Base-by-base conservation (phyloP, 208 protist genomes). In the Trypanosoma cruzi region DNA sequence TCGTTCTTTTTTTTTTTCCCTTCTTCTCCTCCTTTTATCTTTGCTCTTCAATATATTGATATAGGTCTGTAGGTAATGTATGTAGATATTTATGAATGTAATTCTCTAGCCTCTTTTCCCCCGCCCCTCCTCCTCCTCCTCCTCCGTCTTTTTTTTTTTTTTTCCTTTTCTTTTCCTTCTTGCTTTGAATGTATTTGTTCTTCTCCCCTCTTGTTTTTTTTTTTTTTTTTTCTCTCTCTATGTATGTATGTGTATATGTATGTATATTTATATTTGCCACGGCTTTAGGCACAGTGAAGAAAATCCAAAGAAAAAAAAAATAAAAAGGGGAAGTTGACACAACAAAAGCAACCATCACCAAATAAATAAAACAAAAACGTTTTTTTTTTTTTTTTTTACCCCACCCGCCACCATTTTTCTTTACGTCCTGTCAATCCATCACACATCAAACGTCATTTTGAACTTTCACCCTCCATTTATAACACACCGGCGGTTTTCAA, bases 1-100 rank as follows among this genome's bases (percentile, higher is more conserved):
- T 40, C 29, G 70, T 80, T 14, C 31, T 58, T 37, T 6, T 66
- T 60, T 58, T 20, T 40, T 65, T 18, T 28, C 61, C 24, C 26
- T 71, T 28, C 16, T 71, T 18, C 4, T 31, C 24, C 42, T 4
- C n/a, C 29, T 36, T 11, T 46, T 52, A 32, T 37, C 6, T 71
- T 37, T 78, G 81, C 4, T n/a, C n/a, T n/a, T 10, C 36, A 40
- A 40, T 40, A 40, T 40, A 40, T n/a, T n/a, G n/a, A n/a, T n/a
- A n/a, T n/a, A n/a, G n/a, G n/a, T n/a, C n/a, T n/a, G n/a, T n/a
- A n/a, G n/a, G n/a, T n/a, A n/a, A n/a, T n/a, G n/a, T 40, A 40
- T 40, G 36, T 40, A 40, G 4, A 40, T 40, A 40, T 40, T 4
- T 40, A 40, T n/a, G n/a, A n/a, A n/a, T n/a, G n/a, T n/a, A n/a